phyloP scores from a whole-genome alignment of 305 asterid species.

The Solanum hybrid region DNA sequence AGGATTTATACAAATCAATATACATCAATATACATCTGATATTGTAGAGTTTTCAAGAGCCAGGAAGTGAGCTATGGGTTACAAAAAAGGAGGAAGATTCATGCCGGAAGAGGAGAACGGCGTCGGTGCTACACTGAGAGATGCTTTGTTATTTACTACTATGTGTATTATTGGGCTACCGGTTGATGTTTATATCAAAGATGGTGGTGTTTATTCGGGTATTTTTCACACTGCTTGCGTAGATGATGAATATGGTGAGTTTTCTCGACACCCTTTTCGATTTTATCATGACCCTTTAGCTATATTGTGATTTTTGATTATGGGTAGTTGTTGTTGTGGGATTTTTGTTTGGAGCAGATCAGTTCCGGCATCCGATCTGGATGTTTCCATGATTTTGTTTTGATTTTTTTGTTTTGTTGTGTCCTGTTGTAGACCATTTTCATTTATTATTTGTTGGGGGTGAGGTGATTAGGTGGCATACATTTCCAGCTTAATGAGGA shows the following conservation, averaged over 20 bases:
- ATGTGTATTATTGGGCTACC: slow-evolving; percentile 64
- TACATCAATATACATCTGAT: background rate
- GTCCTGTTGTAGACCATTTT: background rate
- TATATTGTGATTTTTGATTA: slow-evolving; percentile 2
- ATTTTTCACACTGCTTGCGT: slow-evolving; percentile 64
- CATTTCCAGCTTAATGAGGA: background rate
- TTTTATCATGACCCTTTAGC: background rate
- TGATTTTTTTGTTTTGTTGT: background rate
- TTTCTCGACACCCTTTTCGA: background rate
- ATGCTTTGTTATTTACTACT: slow-evolving; percentile 54
- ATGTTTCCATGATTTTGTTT: background rate
- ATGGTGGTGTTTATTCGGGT: slow-evolving; percentile 81
- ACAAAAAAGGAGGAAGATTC: slow-evolving; percentile 28
- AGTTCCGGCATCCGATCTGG: slow-evolving; percentile 12
- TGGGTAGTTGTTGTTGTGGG: background rate
- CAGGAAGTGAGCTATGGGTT: slow-evolving; percentile 36
- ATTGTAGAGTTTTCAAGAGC: background rate
- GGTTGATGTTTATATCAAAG: slow-evolving; percentile 72
- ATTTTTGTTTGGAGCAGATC: slow-evolving; percentile 8
- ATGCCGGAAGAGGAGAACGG: slow-evolving; percentile 26
- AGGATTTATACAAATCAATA: background rate
- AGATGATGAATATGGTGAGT: slow-evolving; percentile 56
- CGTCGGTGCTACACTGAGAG: slow-evolving; percentile 34
- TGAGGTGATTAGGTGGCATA: background rate
- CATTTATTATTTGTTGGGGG: background rate